Evolutionary conservation across 768 basidiomycete genomes (phyloP), one percentile per base, ranked within the genome.

Genomic region (Clitopilus passeckerianus): DNA sequence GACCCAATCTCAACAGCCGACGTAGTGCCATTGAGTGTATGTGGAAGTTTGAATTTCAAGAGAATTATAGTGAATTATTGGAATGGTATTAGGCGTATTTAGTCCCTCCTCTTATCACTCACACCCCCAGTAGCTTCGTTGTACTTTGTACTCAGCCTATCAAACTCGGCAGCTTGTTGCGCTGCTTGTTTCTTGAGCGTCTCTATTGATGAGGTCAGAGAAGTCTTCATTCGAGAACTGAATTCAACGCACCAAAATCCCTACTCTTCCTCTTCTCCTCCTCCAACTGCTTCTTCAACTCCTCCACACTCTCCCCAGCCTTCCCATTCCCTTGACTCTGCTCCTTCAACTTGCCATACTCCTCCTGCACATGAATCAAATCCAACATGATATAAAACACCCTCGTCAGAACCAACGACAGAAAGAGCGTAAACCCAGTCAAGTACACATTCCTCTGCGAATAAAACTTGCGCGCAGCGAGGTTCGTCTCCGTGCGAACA

Each of bases 381-480:
- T 98, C 93, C 67, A 95, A 86, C 52, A 91, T 84, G 71, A 98
- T 91, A 71, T 89, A 88, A 78, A 98, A 98, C 3, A 90, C 91
- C 66, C 95, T 88, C 1, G 95, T 90, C 64, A 98, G 86, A 65
- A 97, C 89, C 59, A 98, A 86, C 8, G 96, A 97, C 20, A 99
- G 87, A 87, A 98, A 97, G 52, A 99, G 81, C 60, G 90, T 93
- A 72, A 93, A 95, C 0, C 92, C 92, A 6, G 95, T 95, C 15
- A 98, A 83, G 71, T 98, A 98, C 60, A 89, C 86, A 70, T 96
- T 97, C 58, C 94, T 82, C 70, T 95, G 93, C 1, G 33, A 93
- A 90, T 95, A 95, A 77, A 98, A 98, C 73, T 95, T 95, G 61
- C 94, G 84, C 24, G 94, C 94, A 0, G 95, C 87, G 65, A 93